phyloP scores from a whole-genome alignment of 2,329 filamentous ascomycete species.

The Colletotrichum shisoi region DNA sequence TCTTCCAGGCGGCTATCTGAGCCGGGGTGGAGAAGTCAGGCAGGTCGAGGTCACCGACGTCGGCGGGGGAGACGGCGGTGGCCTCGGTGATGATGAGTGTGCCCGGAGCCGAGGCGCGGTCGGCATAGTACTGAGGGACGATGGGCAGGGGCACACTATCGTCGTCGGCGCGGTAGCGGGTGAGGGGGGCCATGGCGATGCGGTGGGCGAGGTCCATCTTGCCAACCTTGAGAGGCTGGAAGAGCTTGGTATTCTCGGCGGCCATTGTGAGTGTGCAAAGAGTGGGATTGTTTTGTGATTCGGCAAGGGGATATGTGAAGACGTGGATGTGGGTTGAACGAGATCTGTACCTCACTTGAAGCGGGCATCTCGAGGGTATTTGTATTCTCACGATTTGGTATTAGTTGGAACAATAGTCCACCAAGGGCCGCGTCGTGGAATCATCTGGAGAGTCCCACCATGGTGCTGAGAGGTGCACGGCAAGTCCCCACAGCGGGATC shows the following conservation, averaged over 20 bases:
- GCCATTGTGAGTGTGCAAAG: constrained; percentile 28
- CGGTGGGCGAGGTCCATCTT: constrained; percentile 52
- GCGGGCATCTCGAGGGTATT: constrained; percentile 28
- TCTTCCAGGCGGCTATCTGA: constrained; percentile 45
- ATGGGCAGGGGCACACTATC: constrained; percentile 44
- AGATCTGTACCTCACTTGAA: constrained; percentile 5
- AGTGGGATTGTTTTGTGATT: background rate
- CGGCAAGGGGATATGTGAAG: too few relatives aligned
- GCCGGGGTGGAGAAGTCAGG: constrained; percentile 56
- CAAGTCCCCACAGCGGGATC: constrained; percentile 26
- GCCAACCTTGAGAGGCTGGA: constrained; percentile 55
- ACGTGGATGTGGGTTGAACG: too few relatives aligned
- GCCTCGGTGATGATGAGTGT: constrained; percentile 47
- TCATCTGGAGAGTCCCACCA: constrained; percentile 37
- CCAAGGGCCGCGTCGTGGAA: constrained; percentile 20
- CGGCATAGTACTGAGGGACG: constrained; percentile 45
- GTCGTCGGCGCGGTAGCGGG: constrained; percentile 60
- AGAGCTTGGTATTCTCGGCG: constrained; percentile 48
- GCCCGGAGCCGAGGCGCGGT: constrained; percentile 55
- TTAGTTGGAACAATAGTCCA: constrained; percentile 24
- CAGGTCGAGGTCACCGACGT: constrained; percentile 41
- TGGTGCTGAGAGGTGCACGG: constrained; percentile 3
- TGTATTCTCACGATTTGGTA: constrained; percentile 16
- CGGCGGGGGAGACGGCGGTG: constrained; percentile 43
- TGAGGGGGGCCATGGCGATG: constrained; percentile 65